These are phyloP conservation scores for Astrocystis sublimbata DNA, from an alignment of 495 filamentous ascomycete genomes.

Conservation along the genomic window DNA sequence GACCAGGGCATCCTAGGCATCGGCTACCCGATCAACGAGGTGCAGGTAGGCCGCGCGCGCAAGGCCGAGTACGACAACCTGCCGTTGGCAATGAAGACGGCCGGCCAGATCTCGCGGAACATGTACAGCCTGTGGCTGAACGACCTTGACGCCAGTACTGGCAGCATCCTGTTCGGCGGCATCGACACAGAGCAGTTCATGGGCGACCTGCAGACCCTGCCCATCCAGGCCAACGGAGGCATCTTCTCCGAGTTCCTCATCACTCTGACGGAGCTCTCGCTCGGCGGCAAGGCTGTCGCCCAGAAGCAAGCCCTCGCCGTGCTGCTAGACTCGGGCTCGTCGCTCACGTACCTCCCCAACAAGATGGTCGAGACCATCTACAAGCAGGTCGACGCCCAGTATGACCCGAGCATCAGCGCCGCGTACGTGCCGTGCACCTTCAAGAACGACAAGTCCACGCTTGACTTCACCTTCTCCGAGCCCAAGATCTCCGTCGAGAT, in stretches of 20 bases:
- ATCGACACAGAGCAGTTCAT: constrained; percentile 79
- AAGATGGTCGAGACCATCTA: constrained; percentile 64
- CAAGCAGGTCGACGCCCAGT: constrained; percentile 62
- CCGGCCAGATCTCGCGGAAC: constrained; percentile 71
- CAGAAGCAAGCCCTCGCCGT: constrained; percentile 64
- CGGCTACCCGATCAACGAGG: constrained; percentile 84
- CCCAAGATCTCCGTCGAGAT: constrained; percentile 71
- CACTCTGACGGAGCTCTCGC: constrained; percentile 61
- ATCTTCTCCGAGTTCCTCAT: constrained; percentile 77
- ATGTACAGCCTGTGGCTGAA: constrained; percentile 92
- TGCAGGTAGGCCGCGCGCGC: constrained; percentile 64
- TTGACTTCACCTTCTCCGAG: constrained; percentile 70
- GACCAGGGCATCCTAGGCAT: constrained; percentile 84
- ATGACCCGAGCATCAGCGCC: constrained; percentile 54
- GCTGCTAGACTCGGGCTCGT: constrained; percentile 88
- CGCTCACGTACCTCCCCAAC: constrained; percentile 84
- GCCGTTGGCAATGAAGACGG: constrained; percentile 68
- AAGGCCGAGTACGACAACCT: constrained; percentile 72
- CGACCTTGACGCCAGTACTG: constrained; percentile 71
- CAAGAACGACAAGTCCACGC: constrained; percentile 53
- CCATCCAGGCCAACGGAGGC: constrained; percentile 63
- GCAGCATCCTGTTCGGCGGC: constrained; percentile 88
- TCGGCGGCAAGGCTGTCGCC: constrained; percentile 51
- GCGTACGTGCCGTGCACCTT: constrained; percentile 75
- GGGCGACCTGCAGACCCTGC: constrained; percentile 71